Evolutionary conservation across 1,139 yeast genomes (phyloP), one percentile per base, ranked within the genome.

Genomic region (Yamadazyma sp.): DNA sequence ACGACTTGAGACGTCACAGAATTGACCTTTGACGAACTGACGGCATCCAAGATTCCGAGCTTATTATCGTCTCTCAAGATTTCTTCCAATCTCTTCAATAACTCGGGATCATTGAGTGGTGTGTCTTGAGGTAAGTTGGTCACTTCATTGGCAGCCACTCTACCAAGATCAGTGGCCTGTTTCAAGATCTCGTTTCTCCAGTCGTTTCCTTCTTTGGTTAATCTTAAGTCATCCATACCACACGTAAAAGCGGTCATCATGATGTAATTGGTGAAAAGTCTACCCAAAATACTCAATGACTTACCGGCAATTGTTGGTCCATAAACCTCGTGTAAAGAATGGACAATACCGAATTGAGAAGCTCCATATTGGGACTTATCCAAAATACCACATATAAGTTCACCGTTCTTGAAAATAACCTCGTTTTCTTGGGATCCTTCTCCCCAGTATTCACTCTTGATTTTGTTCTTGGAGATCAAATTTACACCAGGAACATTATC

Each of bases 301-400:
- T 86, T 82, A 43, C 97, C 97, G 20, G 98, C 97, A 54, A 84
- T 79, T 36, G 77, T 79, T 21, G 96, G 82, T 11, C 98, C 98
- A 60, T 92, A 94, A 16, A 92, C 86, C 67, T 94, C 99, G 57
- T 90, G 97, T 47, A 94, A 73, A 3, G 97, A 87, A 62, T 94
- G 99, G 31, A 94, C 96, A 50, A 94, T 76, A 75, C 99, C 99
- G 57, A 85, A 90, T 57, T 92, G 92, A 34, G 97, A 84, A 26
- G 99, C 96, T 70, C 99, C 99, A 61, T 92, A 94, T 67, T 94
- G 98, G 20, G 97, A 89, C 65, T 94, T 94, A 69, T 94, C 99
- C 49, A 94, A 75, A 47, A 90, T 87, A 75, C 99, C 99, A 57
- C 87, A 79, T 37, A 94, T 55, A 41, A 94, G 74, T 55, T 86